These are phyloP conservation scores for Asterochloris erici DNA, from an alignment of 139 green algal species.

Conservation along the genomic window DNA sequence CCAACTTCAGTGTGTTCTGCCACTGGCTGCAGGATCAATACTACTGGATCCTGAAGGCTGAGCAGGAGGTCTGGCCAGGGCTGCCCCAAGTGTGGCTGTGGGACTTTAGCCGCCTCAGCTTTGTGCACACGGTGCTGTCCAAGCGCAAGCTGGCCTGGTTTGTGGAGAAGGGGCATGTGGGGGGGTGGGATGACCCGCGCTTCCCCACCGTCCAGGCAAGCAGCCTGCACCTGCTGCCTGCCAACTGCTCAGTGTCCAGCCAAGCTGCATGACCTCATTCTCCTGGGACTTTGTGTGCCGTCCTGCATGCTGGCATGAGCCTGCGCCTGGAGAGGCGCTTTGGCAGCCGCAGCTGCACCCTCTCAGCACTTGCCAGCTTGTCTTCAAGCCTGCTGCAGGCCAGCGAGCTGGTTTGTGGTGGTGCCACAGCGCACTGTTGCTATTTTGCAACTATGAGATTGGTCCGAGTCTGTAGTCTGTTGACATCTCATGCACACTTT, in stretches of 20 bases:
- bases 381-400: no score
- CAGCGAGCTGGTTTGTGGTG: no score
- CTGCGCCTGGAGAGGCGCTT: no score
- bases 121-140: slow-evolving; percentile 80
- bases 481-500: background rate
- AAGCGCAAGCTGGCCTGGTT: slow-evolving; percentile 98
- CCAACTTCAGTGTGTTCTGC: background rate
- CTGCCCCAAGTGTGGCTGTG: slow-evolving; percentile 91
- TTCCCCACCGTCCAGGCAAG: slow-evolving; percentile 93
- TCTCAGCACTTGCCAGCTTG: no score
- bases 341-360: no score
- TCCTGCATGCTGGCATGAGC: no score
- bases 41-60: slow-evolving; percentile 77
- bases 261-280: no score
- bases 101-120: slow-evolving; percentile 89
- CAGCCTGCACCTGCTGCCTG: background rate
- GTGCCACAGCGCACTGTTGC: background rate
- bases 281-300: no score
- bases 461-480: background rate
- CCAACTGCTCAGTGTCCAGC: no score
- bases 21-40: slow-evolving; percentile 66
- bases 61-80: slow-evolving; percentile 59
- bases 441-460: no score
- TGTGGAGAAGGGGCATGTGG: slow-evolving; percentile 81
- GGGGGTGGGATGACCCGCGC: slow-evolving; percentile 91